Conservation (phyloP, 2,329 filamentous ascomycete species). For the Lomentospora prolificans region DNA sequence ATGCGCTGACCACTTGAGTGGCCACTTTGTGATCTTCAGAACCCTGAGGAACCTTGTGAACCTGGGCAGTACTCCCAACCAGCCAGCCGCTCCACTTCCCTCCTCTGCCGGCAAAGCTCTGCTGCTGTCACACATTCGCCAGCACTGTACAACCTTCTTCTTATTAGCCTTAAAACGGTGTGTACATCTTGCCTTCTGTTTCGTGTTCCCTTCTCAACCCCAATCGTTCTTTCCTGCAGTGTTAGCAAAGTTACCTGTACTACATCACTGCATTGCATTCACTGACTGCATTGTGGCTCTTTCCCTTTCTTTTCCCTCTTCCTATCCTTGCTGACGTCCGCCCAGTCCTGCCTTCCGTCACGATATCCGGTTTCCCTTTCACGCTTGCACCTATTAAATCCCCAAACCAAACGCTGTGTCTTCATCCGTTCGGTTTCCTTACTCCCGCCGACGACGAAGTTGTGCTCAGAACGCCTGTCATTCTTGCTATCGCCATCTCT, state of each 20-base stretch:
- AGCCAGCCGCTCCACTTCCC: too few relatives aligned
- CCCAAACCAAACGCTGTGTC: background rate
- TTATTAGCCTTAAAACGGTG: conserved; percentile 2
- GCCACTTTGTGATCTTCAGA: background rate
- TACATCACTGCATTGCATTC: background rate
- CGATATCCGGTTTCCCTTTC: background rate
- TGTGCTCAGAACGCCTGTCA: too few relatives aligned
- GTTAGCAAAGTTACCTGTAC: background rate
- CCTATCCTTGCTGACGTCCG: background rate
- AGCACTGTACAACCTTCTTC: background rate
- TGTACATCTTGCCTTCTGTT: background rate
- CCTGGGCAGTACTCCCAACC: too few relatives aligned
- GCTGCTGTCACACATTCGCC: background rate
- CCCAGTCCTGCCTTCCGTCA: conserved; percentile 1
- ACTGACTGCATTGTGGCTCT: background rate
- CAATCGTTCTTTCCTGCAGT: background rate
- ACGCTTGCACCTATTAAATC: background rate
- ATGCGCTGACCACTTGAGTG: background rate
- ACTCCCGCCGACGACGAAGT: too few relatives aligned
- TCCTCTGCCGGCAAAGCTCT: background rate
- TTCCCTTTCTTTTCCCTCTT: background rate
- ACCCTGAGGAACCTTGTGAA: background rate
- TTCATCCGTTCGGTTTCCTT: too few relatives aligned
- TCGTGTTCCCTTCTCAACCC: background rate
- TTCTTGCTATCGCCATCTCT: too few relatives aligned